A percentile compares a stretch with the other conserved stretches of the same genome.
Evolutionary conservation across 306 rosid genomes (phyloP).

Genomic region (Fragaria nilgerrensis): DNA sequence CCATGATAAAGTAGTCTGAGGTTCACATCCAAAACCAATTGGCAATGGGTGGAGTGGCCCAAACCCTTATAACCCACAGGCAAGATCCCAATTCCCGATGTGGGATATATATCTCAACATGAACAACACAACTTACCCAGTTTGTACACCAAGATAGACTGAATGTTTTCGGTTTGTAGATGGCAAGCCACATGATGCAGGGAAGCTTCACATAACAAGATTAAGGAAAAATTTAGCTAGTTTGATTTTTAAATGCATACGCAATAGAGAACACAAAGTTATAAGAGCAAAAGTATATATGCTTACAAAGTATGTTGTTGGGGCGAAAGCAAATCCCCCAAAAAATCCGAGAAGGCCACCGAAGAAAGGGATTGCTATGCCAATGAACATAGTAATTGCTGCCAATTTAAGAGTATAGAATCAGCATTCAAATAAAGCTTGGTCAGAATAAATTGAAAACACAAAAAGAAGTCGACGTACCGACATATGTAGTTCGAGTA

Average conservation of each 20-base stretch:
- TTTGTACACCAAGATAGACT: constrained; percentile 60
- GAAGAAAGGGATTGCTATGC: constrained; percentile 68
- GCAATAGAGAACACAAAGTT: neutral
- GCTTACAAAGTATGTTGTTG: constrained; percentile 77
- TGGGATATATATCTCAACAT: too few relatives aligned
- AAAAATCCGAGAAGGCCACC: constrained; percentile 84
- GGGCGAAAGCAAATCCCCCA: constrained; percentile 90
- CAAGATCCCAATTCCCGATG: too few relatives aligned
- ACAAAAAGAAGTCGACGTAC: constrained; percentile 28
- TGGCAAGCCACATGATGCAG: constrained; percentile 68
- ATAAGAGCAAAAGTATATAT: neutral
- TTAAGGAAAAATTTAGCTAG: neutral
- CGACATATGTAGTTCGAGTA: constrained; percentile 49
- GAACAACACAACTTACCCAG: constrained; percentile 44
- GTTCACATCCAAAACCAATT: too few relatives aligned
- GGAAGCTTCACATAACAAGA: constrained; percentile 59
- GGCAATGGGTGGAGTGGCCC: too few relatives aligned
- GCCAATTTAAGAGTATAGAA: constrained; percentile 2
- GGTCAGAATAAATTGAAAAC: neutral
- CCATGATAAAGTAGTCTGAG: too few relatives aligned
- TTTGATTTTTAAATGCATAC: neutral
- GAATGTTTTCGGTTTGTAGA: constrained; percentile 60
- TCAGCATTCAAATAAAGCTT: neutral
- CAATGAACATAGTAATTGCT: constrained; percentile 66
- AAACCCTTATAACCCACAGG: too few relatives aligned